These are phyloP conservation scores for Plectosphaerella cucumerina DNA, from an alignment of 2,329 filamentous ascomycete genomes.

Conservation along the genomic window DNA sequence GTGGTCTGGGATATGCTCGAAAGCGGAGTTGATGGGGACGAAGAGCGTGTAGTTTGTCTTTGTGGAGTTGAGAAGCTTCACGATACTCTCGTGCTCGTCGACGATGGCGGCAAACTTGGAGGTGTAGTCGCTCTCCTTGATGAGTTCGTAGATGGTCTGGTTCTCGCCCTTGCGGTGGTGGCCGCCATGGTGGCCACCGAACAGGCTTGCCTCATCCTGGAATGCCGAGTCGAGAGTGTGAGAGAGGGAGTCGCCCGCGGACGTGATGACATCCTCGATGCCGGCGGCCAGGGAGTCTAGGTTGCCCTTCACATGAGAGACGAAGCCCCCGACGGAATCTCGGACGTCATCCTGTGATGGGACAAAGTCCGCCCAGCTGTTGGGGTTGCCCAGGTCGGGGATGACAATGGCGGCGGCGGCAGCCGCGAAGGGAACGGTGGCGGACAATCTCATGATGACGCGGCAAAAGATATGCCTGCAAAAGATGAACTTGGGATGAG, in stretches of 20 bases:
- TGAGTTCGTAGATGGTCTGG: slow-evolving; percentile 74
- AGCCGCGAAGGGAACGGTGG: slow-evolving; percentile 43
- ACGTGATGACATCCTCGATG: neutral
- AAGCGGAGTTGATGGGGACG: slow-evolving; percentile 72
- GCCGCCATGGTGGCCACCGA: slow-evolving; percentile 4
- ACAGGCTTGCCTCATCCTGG: slow-evolving; percentile 18
- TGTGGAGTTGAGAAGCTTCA: slow-evolving; percentile 71
- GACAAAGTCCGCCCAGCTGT: slow-evolving; percentile 25
- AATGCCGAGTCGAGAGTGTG: slow-evolving; percentile 23
- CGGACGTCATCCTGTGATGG: slow-evolving; percentile 26
- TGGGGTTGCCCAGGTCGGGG: slow-evolving; percentile 43
- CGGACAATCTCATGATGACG: slow-evolving; percentile 38
- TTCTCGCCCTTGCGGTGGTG: slow-evolving; percentile 43
- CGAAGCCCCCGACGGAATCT: slow-evolving; percentile 24
- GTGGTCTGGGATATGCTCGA: slow-evolving; percentile 55
- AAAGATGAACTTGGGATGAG: neutral
- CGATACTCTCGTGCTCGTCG: slow-evolving; percentile 66
- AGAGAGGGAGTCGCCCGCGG: neutral
- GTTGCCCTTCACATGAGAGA: slow-evolving; percentile 13
- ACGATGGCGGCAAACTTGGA: slow-evolving; percentile 74
- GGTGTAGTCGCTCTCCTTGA: slow-evolving; percentile 71
- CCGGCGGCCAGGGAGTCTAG: neutral
- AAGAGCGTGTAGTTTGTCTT: slow-evolving; percentile 75
- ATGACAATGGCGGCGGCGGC: slow-evolving; percentile 47
- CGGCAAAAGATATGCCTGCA: neutral